Percentiles rank a stretch among this genome's conserved stretches.
Evolutionary conservation across 345 rosid genomes (phyloP).

Genomic region (Eucalyptus tenuipes): DNA sequence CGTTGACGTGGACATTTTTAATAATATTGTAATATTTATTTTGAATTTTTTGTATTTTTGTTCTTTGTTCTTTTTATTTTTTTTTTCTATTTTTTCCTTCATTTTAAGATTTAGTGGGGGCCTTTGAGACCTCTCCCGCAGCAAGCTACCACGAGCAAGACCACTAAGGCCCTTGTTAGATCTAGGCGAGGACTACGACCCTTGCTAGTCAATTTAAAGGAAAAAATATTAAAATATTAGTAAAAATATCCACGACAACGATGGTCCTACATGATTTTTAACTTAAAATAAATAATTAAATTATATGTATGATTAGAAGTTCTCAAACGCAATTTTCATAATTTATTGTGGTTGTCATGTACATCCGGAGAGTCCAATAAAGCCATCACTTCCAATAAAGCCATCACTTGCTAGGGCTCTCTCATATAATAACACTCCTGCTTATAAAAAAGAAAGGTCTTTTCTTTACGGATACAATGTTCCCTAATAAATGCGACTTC

Average conservation of each 20-base stretch:
- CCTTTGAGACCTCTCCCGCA: rapidly evolving
- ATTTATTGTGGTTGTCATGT: background rate
- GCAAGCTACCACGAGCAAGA: rapidly evolving
- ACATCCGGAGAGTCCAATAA: background rate
- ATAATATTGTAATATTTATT: no score
- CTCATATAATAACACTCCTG: background rate
- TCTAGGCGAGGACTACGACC: rapidly evolving
- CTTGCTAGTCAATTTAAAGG: no score
- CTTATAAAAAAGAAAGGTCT: background rate
- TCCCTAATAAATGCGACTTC: background rate
- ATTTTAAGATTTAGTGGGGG: no score
- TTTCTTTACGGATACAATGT: background rate
- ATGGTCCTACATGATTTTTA: background rate
- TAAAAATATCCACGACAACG: no score
- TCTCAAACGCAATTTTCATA: background rate
- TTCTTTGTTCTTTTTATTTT: rapidly evolving
- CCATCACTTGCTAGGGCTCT: background rate
- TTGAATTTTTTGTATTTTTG: no score
- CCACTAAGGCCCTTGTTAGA: no score
- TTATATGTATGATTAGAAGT: background rate
- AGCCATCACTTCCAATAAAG: background rate
- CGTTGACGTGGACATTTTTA: rapidly evolving
- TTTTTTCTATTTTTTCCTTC: no score
- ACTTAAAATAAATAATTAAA: background rate
- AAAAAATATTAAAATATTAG: no score